Evolutionary conservation across 768 basidiomycete genomes (phyloP).

Genomic region (Myochromella boudieri): DNA sequence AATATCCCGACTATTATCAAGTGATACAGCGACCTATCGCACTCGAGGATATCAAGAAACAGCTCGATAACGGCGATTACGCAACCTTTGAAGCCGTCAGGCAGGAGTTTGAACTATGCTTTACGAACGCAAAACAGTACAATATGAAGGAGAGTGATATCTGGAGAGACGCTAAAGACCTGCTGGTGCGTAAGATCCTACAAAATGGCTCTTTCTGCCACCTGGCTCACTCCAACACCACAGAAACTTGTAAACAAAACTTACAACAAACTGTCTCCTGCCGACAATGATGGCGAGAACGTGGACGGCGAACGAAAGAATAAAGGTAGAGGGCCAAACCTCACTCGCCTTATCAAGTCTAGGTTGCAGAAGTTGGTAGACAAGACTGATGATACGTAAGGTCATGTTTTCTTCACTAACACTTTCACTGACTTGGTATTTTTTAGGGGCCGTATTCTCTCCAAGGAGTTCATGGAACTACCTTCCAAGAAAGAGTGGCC

Average conservation of each 20-base stretch:
- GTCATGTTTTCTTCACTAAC: background rate
- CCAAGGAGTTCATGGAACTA: constrained; percentile 80
- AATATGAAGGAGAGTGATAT: constrained; percentile 80
- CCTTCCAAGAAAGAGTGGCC: constrained; percentile 81
- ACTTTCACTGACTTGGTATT: background rate
- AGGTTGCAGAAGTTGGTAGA: constrained; percentile 72
- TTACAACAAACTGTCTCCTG: constrained; percentile 45
- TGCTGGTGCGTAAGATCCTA: constrained; percentile 56
- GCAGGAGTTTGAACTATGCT: constrained; percentile 74
- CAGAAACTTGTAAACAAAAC: constrained; percentile 54
- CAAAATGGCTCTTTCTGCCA: background rate
- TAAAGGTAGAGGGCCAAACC: constrained; percentile 60
- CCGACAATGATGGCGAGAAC: constrained; percentile 37
- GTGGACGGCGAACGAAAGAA: constrained; percentile 38
- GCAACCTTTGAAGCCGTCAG: constrained; percentile 63
- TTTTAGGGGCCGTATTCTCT: constrained; percentile 63
- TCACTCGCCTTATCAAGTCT: constrained; percentile 65
- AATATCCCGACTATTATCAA: constrained; percentile 85
- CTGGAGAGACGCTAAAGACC: constrained; percentile 77
- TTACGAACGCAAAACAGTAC: constrained; percentile 79
- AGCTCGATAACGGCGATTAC: constrained; percentile 62
- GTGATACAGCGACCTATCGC: constrained; percentile 82
- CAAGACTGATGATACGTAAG: constrained; percentile 71
- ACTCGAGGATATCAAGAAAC: constrained; percentile 85
- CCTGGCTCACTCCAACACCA: no score